Base-by-base conservation (phyloP, 176 grass and related monocot species). In the Elymus sibiricus region DNA sequence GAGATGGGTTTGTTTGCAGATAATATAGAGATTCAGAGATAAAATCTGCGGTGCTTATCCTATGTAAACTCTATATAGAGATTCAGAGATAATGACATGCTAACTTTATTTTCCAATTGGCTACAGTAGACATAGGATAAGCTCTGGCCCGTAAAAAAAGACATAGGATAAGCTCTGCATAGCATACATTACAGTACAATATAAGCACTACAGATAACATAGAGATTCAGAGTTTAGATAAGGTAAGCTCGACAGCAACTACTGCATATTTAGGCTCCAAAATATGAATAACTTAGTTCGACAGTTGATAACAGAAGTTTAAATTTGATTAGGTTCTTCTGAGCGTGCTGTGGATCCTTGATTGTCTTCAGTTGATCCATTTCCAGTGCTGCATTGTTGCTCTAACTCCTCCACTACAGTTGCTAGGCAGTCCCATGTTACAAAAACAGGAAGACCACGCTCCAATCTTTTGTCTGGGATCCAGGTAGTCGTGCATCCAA, bases 381-480 rank as follows among this genome's bases (percentile, higher is more conserved):
- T 11, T 61, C 42, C 58, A 56, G 27, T 70, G 24, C 25, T 79
- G 24, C 46, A 43, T n/a, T 77, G 22, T 25, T 39, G 46, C 42
- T 29, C 71, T 74, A 14, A 25, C 71, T 74, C 38, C 4, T 7
- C 71, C 13, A 9, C 7, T 3, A 16, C 42, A 29, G 42, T 27
- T 74, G 28, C 24, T 19, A 74, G 0, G 71, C 71, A 2, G 24
- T 46, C 25, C 1, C 14, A 29, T 17, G 26, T 49, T 17, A 74
- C 42, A 29, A 46, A 74, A 74, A 5, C 42, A 31, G 72, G 72
- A 29, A 75, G 72, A 1, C 43, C 17, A 14, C 51, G 46, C 51
- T 86, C 76, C 34, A 61, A 13, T 35, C 34, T 80, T 80, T 86
- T 63, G 55, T 80, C 40, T 37, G 65, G 85, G 66, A 80, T 80